A percentile compares a stretch with the other conserved stretches of the same genome.
Conservation (phyloP, 305 asterid genomes). For the Rubia tinctorum region DNA sequence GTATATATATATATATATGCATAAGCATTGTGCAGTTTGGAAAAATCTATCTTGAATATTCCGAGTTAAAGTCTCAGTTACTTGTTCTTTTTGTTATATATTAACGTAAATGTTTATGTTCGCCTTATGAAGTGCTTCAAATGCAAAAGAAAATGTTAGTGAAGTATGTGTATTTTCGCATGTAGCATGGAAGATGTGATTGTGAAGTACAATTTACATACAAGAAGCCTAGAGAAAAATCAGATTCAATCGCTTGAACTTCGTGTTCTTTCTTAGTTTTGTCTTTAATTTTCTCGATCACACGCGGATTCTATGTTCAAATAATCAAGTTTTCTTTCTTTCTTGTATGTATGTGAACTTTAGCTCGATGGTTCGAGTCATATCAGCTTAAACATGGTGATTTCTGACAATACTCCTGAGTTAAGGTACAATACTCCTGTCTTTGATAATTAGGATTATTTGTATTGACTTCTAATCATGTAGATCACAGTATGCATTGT, state of each 20-base stretch:
- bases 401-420: constrained; percentile 24
- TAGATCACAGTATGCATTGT: background rate
- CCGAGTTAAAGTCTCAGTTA: background rate
- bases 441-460: background rate
- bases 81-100: background rate
- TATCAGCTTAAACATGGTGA: constrained; percentile 27
- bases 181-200: constrained; percentile 39
- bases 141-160: background rate
- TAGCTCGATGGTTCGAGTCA: constrained; percentile 23
- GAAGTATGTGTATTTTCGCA: background rate
- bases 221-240: constrained; percentile 21
- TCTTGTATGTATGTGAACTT: too few species aligned
- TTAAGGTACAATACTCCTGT: constrained; percentile 30
- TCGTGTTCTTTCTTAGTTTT: constrained; percentile 12
- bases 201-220: constrained; percentile 31
- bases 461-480: background rate
- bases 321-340: too few species aligned
- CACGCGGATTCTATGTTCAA: too few species aligned
- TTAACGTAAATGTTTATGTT: background rate
- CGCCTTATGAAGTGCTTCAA: background rate
- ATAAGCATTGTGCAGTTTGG: too few species aligned
- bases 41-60: background rate
- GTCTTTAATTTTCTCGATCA: too few species aligned
- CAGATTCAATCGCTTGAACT: constrained; percentile 31
- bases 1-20: too few species aligned